Conservation (phyloP, 352 stramenopile species). For the Pythium phragmiticola region DNA sequence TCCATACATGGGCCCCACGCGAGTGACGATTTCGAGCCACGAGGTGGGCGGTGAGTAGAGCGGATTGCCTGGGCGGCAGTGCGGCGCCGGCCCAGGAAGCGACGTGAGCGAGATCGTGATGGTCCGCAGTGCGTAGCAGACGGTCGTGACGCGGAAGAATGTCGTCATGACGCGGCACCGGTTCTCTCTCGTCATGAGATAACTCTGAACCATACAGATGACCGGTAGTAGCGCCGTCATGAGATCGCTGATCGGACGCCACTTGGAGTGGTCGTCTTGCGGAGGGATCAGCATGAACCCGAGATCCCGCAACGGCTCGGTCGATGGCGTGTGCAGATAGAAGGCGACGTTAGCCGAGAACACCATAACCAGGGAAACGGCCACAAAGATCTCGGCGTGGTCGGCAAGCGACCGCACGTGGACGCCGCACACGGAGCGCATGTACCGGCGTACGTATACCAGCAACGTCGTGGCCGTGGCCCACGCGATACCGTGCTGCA, state of each 20-base stretch:
- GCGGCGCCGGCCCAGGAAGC: constrained; percentile 42
- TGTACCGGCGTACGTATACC: constrained; percentile 13
- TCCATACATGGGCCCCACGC: constrained; percentile 38
- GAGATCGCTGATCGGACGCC: constrained; percentile 40
- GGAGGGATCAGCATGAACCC: neutral
- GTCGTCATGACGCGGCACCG: constrained; percentile 30
- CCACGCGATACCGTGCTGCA: constrained; percentile 23
- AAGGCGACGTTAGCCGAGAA: constrained; percentile 46
- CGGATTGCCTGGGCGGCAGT: constrained; percentile 31
- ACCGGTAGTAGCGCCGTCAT: constrained; percentile 38
- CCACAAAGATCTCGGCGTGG: constrained; percentile 40
- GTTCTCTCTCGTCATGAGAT: constrained; percentile 32
- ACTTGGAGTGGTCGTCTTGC: constrained; percentile 2
- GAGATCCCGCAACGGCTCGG: constrained; percentile 38
- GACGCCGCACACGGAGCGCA: constrained; percentile 22
- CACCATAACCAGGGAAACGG: constrained; percentile 34
- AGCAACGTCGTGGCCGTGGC: constrained; percentile 19
- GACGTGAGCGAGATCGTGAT: constrained; percentile 43
- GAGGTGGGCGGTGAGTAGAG: constrained; percentile 34
- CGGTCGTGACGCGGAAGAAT: constrained; percentile 47
- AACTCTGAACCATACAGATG: constrained; percentile 31
- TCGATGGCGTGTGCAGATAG: constrained; percentile 38
- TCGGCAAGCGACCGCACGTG: constrained; percentile 25
- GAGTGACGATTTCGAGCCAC: constrained; percentile 48
- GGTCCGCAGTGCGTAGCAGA: constrained; percentile 41